These are phyloP conservation scores for Ricinus communis DNA, from an alignment of 345 rosid species.

Conservation along the genomic window DNA sequence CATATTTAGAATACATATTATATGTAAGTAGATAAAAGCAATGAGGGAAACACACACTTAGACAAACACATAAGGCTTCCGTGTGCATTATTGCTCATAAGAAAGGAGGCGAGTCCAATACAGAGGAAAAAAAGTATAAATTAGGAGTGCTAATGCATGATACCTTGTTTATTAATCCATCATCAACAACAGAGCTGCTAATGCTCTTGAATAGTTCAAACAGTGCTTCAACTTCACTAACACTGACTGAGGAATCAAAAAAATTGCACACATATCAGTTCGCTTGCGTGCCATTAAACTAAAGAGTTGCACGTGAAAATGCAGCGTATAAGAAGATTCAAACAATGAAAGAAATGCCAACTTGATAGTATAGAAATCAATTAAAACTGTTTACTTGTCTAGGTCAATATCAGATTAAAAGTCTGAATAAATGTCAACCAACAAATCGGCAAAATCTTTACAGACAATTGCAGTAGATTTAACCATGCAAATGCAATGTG, in stretches of 20 bases:
- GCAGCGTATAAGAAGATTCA: neutral
- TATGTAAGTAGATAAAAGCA: neutral
- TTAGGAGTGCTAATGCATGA: neutral
- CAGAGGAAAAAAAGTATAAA: neutral
- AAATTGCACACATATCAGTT: neutral
- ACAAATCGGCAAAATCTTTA: neutral
- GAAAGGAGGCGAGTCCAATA: neutral
- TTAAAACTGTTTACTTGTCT: neutral
- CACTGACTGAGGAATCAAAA: conserved; percentile 65
- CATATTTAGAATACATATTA: too few species aligned
- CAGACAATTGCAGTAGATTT: too few species aligned
- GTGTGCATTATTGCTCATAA: neutral
- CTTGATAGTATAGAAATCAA: neutral
- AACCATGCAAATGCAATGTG: too few species aligned
- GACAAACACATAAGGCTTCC: neutral
- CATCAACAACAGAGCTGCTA: conserved; percentile 93
- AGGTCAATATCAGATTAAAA: neutral
- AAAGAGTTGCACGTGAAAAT: neutral
- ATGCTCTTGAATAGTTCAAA: conserved; percentile 96
- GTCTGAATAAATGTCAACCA: neutral
- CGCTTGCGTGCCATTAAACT: neutral
- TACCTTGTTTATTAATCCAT: conserved; percentile 97
- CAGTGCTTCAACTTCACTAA: conserved; percentile 98
- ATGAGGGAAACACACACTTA: neutral
- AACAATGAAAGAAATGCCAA: neutral